phyloP scores from a whole-genome alignment of 257 asterid genomes.

The Lantana camara region DNA sequence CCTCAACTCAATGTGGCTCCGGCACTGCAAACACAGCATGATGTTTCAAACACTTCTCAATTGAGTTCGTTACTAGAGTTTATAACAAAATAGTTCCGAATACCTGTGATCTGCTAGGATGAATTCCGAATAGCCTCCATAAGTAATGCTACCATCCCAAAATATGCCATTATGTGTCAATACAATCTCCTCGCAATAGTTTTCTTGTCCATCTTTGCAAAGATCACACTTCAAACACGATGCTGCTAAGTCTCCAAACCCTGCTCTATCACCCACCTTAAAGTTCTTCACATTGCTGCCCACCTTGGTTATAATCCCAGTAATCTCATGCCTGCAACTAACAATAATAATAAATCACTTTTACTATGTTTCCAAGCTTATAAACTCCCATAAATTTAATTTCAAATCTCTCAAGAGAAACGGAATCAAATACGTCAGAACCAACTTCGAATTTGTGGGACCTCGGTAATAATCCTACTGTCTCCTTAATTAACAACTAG shows the following conservation, averaged over 20 bases:
- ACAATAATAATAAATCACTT: not conserved
- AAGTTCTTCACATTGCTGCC: slow-evolving; percentile 54
- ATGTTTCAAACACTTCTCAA: too few relatives aligned
- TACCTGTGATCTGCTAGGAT: slow-evolving; percentile 48
- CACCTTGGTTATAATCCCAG: slow-evolving; percentile 51
- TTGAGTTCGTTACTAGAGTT: too few relatives aligned
- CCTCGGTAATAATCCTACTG: too few relatives aligned
- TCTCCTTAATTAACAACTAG: too few relatives aligned
- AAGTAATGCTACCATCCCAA: slow-evolving; percentile 54
- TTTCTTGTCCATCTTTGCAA: slow-evolving; percentile 58
- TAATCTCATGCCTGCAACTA: slow-evolving; percentile 71
- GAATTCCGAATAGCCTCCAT: slow-evolving; percentile 70
- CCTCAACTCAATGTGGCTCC: too few relatives aligned
- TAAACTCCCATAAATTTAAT: not conserved
- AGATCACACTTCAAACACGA: slow-evolving; percentile 56
- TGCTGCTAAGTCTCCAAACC: slow-evolving; percentile 65
- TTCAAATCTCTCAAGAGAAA: not conserved
- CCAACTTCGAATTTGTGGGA: not conserved
- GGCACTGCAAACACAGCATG: too few relatives aligned
- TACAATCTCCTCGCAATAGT: slow-evolving; percentile 49
- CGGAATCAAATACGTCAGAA: not conserved
- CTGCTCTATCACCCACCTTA: slow-evolving; percentile 61
- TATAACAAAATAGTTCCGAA: too few relatives aligned
- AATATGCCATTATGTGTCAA: slow-evolving; percentile 46
- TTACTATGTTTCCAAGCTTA: not conserved